Evolutionary conservation across 2,329 filamentous ascomycete genomes (phyloP).

Genomic region (Pseudovirgaria hyperparasitica): DNA sequence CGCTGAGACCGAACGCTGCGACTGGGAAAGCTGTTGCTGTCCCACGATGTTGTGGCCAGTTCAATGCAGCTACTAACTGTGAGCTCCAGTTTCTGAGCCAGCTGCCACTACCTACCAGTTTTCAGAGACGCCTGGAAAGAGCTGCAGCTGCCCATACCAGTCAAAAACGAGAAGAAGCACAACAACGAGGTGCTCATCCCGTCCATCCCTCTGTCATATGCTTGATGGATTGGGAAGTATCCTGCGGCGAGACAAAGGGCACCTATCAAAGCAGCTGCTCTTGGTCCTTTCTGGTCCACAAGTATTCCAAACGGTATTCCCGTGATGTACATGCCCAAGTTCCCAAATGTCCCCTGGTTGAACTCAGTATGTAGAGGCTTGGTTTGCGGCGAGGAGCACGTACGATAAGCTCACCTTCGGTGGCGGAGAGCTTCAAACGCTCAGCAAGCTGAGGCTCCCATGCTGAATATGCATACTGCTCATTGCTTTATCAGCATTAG

Average conservation of each 20-base stretch:
- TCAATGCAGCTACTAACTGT: constrained; percentile 55
- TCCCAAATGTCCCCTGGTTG: constrained; percentile 50
- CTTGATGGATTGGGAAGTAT: constrained; percentile 74
- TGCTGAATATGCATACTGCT: constrained; percentile 91
- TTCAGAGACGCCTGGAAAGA: constrained; percentile 88
- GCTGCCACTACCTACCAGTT: constrained; percentile 32
- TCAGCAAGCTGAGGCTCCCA: constrained; percentile 95
- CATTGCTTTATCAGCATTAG: constrained; percentile 15
- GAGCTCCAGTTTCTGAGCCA: constrained; percentile 5
- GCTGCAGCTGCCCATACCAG: constrained; percentile 78
- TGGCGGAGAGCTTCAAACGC: constrained; percentile 75
- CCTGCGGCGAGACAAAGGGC: constrained; percentile 60
- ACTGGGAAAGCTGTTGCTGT: constrained; percentile 90
- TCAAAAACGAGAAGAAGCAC: constrained; percentile 75
- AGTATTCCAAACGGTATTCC: constrained; percentile 84
- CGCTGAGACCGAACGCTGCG: constrained; percentile 85
- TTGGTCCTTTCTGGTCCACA: constrained; percentile 69
- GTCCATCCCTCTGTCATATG: constrained; percentile 57
- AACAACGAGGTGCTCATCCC: constrained; percentile 45
- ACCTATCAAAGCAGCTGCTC: constrained; percentile 65
- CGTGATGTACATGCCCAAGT: constrained; percentile 84
- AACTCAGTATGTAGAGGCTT: constrained; percentile 3
- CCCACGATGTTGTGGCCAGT: constrained; percentile 82
- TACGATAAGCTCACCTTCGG: constrained; percentile 83
- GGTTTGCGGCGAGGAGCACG: constrained; percentile 17